phyloP scores from a whole-genome alignment of 1,139 yeast species.

The Sugiyamaella sp. region DNA sequence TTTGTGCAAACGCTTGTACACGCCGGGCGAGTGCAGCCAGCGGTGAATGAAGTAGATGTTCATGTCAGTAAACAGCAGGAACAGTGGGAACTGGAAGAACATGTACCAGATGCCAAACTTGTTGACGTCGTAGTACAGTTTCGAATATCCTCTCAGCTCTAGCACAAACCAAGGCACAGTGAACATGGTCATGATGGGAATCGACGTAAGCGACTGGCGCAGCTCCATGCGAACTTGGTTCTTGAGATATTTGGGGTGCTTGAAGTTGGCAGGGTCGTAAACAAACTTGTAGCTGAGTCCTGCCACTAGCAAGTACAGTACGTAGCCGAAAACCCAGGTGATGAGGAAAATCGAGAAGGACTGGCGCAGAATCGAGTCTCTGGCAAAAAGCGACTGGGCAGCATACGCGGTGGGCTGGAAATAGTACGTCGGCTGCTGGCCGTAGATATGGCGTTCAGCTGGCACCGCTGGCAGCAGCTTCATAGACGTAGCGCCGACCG shows the following conservation, averaged over 20 bases:
- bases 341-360: slow-evolving; percentile 65
- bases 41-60: slow-evolving; percentile 91
- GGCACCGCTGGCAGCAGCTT: slow-evolving; percentile 8
- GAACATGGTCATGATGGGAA: slow-evolving; percentile 83
- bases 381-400: slow-evolving; percentile 62
- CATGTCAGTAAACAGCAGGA: slow-evolving; percentile 90
- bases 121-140: slow-evolving; percentile 66
- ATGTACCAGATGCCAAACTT: slow-evolving; percentile 72
- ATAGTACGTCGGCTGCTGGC: slow-evolving; percentile 52
- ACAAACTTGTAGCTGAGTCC: slow-evolving; percentile 71
- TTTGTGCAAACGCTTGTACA: slow-evolving; percentile 86
- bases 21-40: slow-evolving; percentile 86
- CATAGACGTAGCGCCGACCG: slow-evolving; percentile 8
- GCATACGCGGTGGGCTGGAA: slow-evolving; percentile 57
- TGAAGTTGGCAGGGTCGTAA: slow-evolving; percentile 85
- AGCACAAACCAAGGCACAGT: slow-evolving; percentile 88
- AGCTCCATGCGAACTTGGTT: slow-evolving; percentile 89
- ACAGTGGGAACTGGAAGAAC: slow-evolving; percentile 67
- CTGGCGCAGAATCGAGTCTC: slow-evolving; percentile 77
- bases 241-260: slow-evolving; percentile 94
- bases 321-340: slow-evolving; percentile 82
- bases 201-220: slow-evolving; percentile 72
- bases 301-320: slow-evolving; percentile 77
- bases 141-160: slow-evolving; percentile 83
- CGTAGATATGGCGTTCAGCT: slow-evolving; percentile 45